Evolutionary conservation across 116 monocot genomes (phyloP), one percentile per base, ranked within the genome.

Genomic region (Zostera marina): DNA sequence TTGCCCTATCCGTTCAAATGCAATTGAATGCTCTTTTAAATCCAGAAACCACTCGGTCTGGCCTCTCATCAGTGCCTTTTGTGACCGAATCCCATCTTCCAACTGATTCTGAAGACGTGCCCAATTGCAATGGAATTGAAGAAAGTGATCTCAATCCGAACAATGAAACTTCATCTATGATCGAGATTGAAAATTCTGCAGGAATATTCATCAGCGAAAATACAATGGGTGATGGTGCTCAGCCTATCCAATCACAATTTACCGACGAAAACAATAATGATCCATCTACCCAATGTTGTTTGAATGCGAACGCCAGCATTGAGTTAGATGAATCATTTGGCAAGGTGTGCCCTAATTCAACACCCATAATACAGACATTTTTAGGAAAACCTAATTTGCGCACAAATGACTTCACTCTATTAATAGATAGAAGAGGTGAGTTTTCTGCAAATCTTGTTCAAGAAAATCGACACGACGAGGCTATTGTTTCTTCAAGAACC

Each of bases 1-100:
- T 98, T 45, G 76, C 83, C 56, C 64, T 77, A 39, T 76, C 66
- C 42, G 78, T 85, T 58, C 76, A 76, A 48, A 60, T 59, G 24
- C 89, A 90, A 66, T 58, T 90, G 64, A 69, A 67, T 62, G 13
- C 70, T 23, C 67, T 82, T n/a, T 68, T 73, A 54, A 58, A 61
- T 55, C 16, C 19, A 4, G 43, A 66, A 67, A 53, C 13, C 49
- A 43, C 42, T 19, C 56, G 12, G 56, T 2, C 32, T 32, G 15
- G 16, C 2, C 5, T 14, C 15, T 32, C 66, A 15, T 39, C 21
- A 38, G 41, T 22, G 24, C 57, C 52, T 21, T 10, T 24, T 20
- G 22, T 3, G 24, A 45, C n/a, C 11, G 14, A 61, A 51, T 17
- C 20, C 8, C 49, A 51, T 51, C 0, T 5, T 58, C 61, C n/a